phyloP scores from a whole-genome alignment of 1,284 basidiomycete genomes.

The Coniferiporia weirii region DNA sequence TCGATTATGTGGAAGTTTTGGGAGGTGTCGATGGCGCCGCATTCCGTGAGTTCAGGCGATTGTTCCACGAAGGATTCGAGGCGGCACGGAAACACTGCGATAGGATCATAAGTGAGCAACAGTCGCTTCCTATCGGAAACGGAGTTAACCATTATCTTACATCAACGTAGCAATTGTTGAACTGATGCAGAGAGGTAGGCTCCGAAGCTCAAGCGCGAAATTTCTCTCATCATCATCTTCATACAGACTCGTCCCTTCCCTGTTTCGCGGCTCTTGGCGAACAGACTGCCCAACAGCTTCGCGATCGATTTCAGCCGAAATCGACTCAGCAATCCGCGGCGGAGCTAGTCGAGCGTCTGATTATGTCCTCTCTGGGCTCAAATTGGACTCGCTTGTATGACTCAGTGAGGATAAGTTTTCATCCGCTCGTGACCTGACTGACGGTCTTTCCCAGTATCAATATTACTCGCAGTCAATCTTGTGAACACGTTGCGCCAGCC shows the following conservation, averaged over 20 bases:
- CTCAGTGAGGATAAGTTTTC: conserved; percentile 50
- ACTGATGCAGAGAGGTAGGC: conserved; percentile 87
- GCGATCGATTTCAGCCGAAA: conserved; percentile 91
- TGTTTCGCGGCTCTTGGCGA: conserved; percentile 92
- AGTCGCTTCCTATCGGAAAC: conserved; percentile 2
- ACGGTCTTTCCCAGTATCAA: conserved; percentile 66
- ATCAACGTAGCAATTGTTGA: conserved; percentile 76
- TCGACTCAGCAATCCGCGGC: conserved; percentile 84
- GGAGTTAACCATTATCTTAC: conserved; percentile 10
- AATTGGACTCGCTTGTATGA: conserved; percentile 92
- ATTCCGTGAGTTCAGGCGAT: conserved; percentile 79
- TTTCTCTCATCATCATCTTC: not conserved
- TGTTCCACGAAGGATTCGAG: conserved; percentile 93
- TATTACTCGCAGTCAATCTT: conserved; percentile 37
- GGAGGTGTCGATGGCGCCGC: conserved; percentile 80
- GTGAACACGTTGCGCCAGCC: not conserved
- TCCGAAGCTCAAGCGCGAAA: not conserved
- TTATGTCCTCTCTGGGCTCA: conserved; percentile 85
- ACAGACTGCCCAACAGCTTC: conserved; percentile 80
- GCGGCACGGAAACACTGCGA: conserved; percentile 95
- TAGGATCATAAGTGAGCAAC: conserved; percentile 82
- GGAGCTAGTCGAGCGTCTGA: conserved; percentile 83
- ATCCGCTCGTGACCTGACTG: conserved; percentile 45
- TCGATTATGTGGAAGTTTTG: conserved; percentile 95
- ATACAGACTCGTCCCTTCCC: conserved; percentile 81